Percentiles rank a stretch among this genome's conserved stretches.
Evolutionary conservation across 164 flowering plant species (phyloP).

Genomic region (Sextonia rubra): DNA sequence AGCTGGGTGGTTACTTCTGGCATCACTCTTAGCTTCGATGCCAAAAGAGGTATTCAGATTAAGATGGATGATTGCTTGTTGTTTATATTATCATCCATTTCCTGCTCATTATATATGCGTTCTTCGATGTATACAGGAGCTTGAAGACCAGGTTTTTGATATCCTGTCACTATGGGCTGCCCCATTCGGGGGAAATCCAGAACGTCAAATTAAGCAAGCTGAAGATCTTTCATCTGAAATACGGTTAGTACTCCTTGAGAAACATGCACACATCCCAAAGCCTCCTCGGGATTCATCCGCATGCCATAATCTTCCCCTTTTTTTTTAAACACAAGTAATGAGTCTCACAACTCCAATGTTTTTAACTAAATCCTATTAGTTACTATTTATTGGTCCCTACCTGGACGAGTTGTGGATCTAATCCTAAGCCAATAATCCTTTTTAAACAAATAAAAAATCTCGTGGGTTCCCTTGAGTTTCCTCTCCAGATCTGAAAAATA

Average conservation of each 20-base stretch:
- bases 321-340: no score
- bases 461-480: no score
- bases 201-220: constrained; percentile 33
- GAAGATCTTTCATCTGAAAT: constrained; percentile 57
- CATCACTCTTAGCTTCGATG: constrained; percentile 76
- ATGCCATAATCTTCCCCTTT: no score
- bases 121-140: constrained; percentile 52
- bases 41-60: constrained; percentile 70
- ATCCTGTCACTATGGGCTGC: constrained; percentile 85
- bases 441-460: no score
- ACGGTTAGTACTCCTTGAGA: constrained; percentile 48
- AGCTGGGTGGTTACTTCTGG: constrained; percentile 90
- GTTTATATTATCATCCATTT: not conserved
- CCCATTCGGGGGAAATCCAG: constrained; percentile 60
- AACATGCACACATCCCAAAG: no score
- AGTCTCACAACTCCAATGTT: no score
- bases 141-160: constrained; percentile 92
- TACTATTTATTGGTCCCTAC: no score
- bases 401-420: no score
- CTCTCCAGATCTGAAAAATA: no score
- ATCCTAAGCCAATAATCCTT: no score
- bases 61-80: not conserved
- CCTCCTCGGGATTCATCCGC: no score
- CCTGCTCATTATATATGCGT: not conserved
- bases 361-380: no score